Conservation (phyloP, 805 yeast genomes). For the Metschnikowia henanensis region DNA sequence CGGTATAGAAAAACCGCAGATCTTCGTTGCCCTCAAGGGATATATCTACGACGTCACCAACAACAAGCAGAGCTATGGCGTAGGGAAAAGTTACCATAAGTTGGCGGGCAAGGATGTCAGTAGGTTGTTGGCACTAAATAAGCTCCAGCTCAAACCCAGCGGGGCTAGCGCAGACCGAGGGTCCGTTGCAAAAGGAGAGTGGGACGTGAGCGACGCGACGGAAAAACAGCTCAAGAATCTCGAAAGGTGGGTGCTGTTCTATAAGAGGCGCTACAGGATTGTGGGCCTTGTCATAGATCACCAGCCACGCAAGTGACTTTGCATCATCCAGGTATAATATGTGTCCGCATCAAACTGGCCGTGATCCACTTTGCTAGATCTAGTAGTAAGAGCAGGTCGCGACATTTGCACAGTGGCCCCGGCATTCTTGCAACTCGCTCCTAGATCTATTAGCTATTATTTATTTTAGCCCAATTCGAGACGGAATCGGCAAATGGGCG, state of each 20-base stretch:
- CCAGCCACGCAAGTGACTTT: constrained; percentile 10
- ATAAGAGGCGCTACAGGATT: constrained; percentile 43
- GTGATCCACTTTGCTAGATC: no score
- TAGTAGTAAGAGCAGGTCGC: no score
- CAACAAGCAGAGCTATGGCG: constrained; percentile 70
- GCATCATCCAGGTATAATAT: no score
- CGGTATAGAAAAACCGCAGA: constrained; percentile 32
- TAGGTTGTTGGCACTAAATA: constrained; percentile 71
- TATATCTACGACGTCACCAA: constrained; percentile 74
- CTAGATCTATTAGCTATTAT: no score
- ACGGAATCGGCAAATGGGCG: no score
- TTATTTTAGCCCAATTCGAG: no score
- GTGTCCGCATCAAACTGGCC: no score
- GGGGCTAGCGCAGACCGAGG: constrained; percentile 28
- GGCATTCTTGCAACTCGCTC: no score
- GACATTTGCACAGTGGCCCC: no score
- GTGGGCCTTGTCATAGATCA: constrained; percentile 40
- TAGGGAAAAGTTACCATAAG: constrained; percentile 69
- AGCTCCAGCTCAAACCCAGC: constrained; percentile 23
- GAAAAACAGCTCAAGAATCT: constrained; percentile 61
- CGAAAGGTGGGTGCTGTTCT: constrained; percentile 75
- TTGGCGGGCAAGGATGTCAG: constrained; percentile 79
- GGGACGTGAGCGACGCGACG: constrained; percentile 52
- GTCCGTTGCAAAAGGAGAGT: constrained; percentile 25
- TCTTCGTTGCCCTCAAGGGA: constrained; percentile 78